Base-by-base conservation (phyloP, 2,329 filamentous ascomycete species). In the Zasmidium angulare region DNA sequence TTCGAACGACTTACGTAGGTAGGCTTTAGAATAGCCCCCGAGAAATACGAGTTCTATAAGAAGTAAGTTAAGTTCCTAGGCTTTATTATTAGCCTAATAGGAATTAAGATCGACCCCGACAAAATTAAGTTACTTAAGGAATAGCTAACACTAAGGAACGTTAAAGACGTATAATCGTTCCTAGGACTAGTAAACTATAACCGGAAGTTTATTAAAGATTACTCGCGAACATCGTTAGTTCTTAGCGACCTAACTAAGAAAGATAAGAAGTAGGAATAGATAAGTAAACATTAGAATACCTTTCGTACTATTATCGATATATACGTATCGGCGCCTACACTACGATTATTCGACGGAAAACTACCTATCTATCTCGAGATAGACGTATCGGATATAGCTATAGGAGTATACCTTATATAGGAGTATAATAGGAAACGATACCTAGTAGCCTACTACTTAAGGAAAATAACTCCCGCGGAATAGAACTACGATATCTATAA, bases 1-100 rank as follows among this genome's bases (percentile, higher is more conserved):
- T 63, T 64, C 40, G 48, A 31, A 36, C 43, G 17, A 26, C 58
- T 53, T 53, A 31, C 3, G 3, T 12, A 12, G 10, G 21, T 23
- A 20, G 47, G 21, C 17, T 49, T 49, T 49, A 14, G 23, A 20
- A 49, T 23, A 21, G 21, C 21, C 6, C 20, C 21, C 7, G 17
- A 68, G 2, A 76, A 76, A 63, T 74, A 60, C 61, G 49, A 69
- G 49, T 75, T 75, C 60, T 60, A 70, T 58, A 61, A 60, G 36
- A 60, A 69, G 22, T 40, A 66, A 59, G 61, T 70, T 29, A 58
- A 70, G 21, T 76, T 70, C 58, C 59, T 76, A 40, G 61, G 67
- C 24, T 74, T 68, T 61, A 69, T 69, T 51, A 70, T 75, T 31
- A 53, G 49, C 19, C 55, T 50, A 17, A 48, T 64, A 43, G 56